Base-by-base conservation (phyloP, 257 asterid species). In the Fraxinus quadrangulata region DNA sequence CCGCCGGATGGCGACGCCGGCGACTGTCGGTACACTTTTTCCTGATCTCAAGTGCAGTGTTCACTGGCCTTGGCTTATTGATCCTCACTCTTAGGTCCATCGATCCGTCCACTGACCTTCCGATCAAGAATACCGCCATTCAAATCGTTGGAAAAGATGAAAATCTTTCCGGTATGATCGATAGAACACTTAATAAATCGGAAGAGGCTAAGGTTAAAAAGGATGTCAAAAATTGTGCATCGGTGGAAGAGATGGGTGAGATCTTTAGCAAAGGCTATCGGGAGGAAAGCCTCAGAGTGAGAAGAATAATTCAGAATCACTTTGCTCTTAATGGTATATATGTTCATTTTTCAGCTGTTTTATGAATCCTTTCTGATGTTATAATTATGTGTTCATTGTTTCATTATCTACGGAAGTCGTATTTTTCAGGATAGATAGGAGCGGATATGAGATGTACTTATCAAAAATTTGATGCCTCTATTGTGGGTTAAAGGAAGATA, bases 211-310 rank as follows among this genome's bases (percentile, higher is more conserved):
- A 39, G 17, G 69, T 23, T 31, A 81, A 75, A 54, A 81, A 80
- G 81, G 19, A 63, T n/a, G 69, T 63, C 16, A 74, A 76, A 78
- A 88, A 84, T 76, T 96, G 99, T 74, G 95, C 97, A 3, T 90
- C 97, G 39, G 99, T 96, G 42, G 98, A 93, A 83, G 96, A 96
- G 81, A 96, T 96, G 98, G 98, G 98, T 2, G 85, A 86, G 86
- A 82, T 86, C 84, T 96, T 93, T 82, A 39, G 84, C 73, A 69
- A 83, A 66, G 91, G 94, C 28, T 92, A 85, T 77, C 31, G 34
- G 79, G 89, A 88, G 83, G 96, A 92, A 72, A 88, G 92, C 77
- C 86, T 90, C 34, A 75, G 92, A 80, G 94, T 83, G 49, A 88
- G 98, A 76, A 67, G 78, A 56, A 79, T 89, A 42, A 92, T 96